Percentiles rank a stretch among this genome's conserved stretches.
Conservation (phyloP, 78 protist species). For the Tieghemostelium lacteum region DNA sequence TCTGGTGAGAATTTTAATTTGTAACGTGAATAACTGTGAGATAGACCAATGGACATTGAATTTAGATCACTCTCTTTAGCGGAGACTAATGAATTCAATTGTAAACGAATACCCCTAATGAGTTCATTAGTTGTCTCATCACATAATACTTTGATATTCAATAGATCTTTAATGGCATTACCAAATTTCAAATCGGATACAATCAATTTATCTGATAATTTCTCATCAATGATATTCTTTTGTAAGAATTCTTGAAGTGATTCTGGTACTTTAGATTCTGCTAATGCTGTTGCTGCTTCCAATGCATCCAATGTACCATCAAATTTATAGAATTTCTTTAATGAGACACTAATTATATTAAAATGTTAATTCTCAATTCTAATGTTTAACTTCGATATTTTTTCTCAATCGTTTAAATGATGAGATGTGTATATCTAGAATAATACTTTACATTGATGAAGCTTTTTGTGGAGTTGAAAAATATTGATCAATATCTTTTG, state of each 20-base stretch:
- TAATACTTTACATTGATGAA: slow-evolving; percentile 50
- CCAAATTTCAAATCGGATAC: slow-evolving; percentile 96
- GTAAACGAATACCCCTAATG: slow-evolving; percentile 93
- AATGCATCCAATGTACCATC: slow-evolving; percentile 95
- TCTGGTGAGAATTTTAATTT: slow-evolving; percentile 98
- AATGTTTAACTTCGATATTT: too few species aligned
- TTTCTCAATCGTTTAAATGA: neutral
- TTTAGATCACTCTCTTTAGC: slow-evolving; percentile 60
- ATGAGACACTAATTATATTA: slow-evolving; percentile 67
- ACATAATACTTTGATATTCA: slow-evolving; percentile 47
- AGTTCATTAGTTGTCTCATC: slow-evolving; percentile 86
- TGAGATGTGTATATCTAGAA: neutral
- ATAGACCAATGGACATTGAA: slow-evolving; percentile 94
- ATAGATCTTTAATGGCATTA: slow-evolving; percentile 89
- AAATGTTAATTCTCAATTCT: neutral
- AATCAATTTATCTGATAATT: slow-evolving; percentile 87
- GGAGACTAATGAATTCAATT: slow-evolving; percentile 77
- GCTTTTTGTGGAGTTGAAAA: slow-evolving; percentile 67
- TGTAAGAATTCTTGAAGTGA: slow-evolving; percentile 91
- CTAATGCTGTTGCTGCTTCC: slow-evolving; percentile 91
- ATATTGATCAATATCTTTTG: slow-evolving; percentile 10
- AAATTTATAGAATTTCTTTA: slow-evolving; percentile 93
- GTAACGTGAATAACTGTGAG: slow-evolving; percentile 97
- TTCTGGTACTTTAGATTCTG: slow-evolving; percentile 90
- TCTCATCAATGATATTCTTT: slow-evolving; percentile 82